Base-by-base conservation (phyloP, 345 rosid genomes). In the Brassica carinata region DNA sequence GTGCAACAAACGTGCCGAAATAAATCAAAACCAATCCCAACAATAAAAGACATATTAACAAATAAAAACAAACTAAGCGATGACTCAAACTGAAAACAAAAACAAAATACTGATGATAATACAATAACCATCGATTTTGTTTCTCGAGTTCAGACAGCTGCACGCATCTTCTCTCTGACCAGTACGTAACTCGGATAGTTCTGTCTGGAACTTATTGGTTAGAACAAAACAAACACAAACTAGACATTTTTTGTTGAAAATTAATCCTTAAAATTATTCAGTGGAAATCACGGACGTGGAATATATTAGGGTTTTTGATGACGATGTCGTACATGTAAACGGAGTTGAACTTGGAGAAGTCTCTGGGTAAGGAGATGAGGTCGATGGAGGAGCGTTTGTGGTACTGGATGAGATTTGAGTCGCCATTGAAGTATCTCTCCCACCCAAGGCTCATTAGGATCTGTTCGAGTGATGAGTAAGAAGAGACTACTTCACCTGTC, bases 261-360 rank as follows among this genome's bases (percentile, higher is more conserved):
- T 38, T 18, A 6, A 18, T 2, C 9, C 48, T 13, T 19, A 27
- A 10, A 34, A 23, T 23, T 23, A 5, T 63, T 80, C 67, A 80
- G n/a, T 73, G 55, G 72, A 77, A 69, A 61, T 92, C 91, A 0
- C 89, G 83, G 73, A 91, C 98, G 40, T 84, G 89, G 87, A 93
- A 93, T 71, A 82, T 18, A 69, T 88, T 87, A 45, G 91, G 96
- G 83, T 91, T 84, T 85, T 93, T 93, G 40, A 93, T 29, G 58
- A 93, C 97, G 64, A 93, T 87, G 66, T 91, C 97, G 45, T 85
- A 91, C 97, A 93, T 91, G 82, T 91, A 62, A 74, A 92, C 86
- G 14, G 94, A 88, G 78, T 59, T 89, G 84, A 92, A 92, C 87
- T 67, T 92, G 79, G 88, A 83, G 85, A 93, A 91, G 48, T 93